Percentiles rank a stretch among this genome's conserved stretches.
Conservation (phyloP, 2,329 filamentous ascomycete species). For the Berkeleyomyces rouxiae region DNA sequence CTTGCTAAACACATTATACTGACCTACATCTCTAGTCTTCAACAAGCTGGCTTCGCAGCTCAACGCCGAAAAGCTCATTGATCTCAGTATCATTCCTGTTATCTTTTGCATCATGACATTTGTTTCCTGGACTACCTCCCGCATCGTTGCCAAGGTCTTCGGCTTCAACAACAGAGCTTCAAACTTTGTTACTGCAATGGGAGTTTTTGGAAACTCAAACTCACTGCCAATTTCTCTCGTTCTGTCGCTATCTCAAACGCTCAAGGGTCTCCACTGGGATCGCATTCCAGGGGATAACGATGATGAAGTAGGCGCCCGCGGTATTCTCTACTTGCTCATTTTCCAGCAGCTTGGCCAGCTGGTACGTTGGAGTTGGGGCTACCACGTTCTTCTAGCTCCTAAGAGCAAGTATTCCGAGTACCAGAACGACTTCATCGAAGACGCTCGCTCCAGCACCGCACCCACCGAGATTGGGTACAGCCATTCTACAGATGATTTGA, state of each 20-base stretch:
- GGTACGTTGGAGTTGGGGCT: constrained; percentile 95
- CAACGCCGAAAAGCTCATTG: constrained; percentile 73
- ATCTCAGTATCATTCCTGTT: constrained; percentile 84
- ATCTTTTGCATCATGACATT: constrained; percentile 82
- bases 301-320: constrained; percentile 80
- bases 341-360: constrained; percentile 96
- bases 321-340: constrained; percentile 87
- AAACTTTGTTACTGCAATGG: constrained; percentile 96
- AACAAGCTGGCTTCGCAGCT: constrained; percentile 92
- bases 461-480: constrained; percentile 29
- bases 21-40: constrained; percentile 42
- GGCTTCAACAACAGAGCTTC: constrained; percentile 68
- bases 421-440: constrained; percentile 32
- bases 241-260: constrained; percentile 79
- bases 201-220: constrained; percentile 94
- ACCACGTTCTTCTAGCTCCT: constrained; percentile 82
- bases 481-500: constrained; percentile 25
- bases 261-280: constrained; percentile 87
- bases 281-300: constrained; percentile 83
- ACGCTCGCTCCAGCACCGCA: constrained; percentile 23
- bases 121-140: constrained; percentile 67
- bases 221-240: constrained; percentile 93
- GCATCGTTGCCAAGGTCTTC: constrained; percentile 54
- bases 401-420: constrained; percentile 56
- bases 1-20: neutral